phyloP scores from a whole-genome alignment of 176 grass and related monocot genomes.

The Neostapfia colusana region DNA sequence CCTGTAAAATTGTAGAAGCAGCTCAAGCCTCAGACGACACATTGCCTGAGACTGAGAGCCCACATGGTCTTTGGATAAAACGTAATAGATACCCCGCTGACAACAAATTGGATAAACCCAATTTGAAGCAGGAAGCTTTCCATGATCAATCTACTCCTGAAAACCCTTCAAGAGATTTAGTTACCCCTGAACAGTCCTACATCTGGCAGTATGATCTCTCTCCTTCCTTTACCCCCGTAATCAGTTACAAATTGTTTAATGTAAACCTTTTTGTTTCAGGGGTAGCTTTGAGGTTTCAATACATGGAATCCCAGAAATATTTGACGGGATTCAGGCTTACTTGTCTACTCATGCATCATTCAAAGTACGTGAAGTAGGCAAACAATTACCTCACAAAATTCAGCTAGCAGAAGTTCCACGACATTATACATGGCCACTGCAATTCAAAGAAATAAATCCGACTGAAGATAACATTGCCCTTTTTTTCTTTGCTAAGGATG shows the following conservation, averaged over 20 bases:
- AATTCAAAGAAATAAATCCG: conserved; percentile 63
- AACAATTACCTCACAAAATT: conserved; percentile 69
- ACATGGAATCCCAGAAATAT: conserved; percentile 52
- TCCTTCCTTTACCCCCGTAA: conserved; percentile 10
- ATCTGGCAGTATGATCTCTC: conserved; percentile 92
- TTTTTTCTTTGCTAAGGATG: conserved; percentile 98
- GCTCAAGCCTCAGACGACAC: conserved; percentile 27
- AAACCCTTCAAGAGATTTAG: conserved; percentile 49
- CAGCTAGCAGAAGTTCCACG: conserved; percentile 68
- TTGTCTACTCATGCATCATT: conserved; percentile 67
- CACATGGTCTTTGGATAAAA: conserved; percentile 25
- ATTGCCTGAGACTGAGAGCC: conserved; percentile 21
- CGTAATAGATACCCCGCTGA: conserved; percentile 18
- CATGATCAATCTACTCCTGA: conserved; percentile 46
- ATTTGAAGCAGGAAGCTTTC: conserved; percentile 45
- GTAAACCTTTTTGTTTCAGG: conserved; percentile 55
- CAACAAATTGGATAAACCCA: conserved; percentile 33
- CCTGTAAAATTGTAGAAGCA: conserved; percentile 26
- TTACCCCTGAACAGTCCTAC: conserved; percentile 77
- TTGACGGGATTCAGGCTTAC: conserved; percentile 85
- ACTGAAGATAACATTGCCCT: conserved; percentile 82
- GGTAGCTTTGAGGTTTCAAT: conserved; percentile 85
- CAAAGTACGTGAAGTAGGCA: conserved; percentile 64
- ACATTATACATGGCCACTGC: conserved; percentile 61
- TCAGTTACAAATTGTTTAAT: conserved; percentile 36